A percentile compares a stretch with the other conserved stretches of the same genome.
phyloP scores from a whole-genome alignment of 139 green algal genomes.

The Micromonas pusilla region DNA sequence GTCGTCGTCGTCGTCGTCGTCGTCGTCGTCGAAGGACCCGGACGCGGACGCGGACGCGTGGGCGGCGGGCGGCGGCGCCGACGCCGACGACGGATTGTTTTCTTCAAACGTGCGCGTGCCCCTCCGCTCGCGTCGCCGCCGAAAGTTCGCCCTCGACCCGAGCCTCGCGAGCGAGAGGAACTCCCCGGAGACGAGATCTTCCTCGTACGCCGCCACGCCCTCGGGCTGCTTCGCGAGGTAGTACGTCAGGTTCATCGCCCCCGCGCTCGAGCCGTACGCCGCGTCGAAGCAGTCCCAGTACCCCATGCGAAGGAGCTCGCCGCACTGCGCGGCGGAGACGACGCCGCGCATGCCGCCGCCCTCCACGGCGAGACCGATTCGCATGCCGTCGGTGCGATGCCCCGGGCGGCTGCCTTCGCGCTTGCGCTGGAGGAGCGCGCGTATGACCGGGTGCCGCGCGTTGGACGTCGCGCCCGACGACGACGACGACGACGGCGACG shows the following conservation, averaged over 20 bases:
- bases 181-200: constrained; percentile 58
- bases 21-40: not conserved
- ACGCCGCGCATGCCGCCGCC: constrained; percentile 78
- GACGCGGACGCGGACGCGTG: not conserved
- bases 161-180: constrained; percentile 63
- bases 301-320: constrained; percentile 58
- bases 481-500: not conserved
- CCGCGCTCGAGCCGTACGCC: constrained; percentile 72
- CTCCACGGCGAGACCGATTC: constrained; percentile 80
- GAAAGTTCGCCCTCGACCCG: no score
- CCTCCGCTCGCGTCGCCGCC: no score
- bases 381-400: constrained; percentile 48
- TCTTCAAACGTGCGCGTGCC: no score
- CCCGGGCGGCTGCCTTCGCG: not conserved
- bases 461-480: not conserved
- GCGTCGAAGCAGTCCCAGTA: constrained; percentile 65
- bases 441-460: not conserved
- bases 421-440: not conserved
- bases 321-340: constrained; percentile 57
- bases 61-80: not conserved
- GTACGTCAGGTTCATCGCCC: constrained; percentile 80
- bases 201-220: constrained; percentile 68
- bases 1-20: not conserved
- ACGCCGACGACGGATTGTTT: not conserved
- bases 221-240: constrained; percentile 59